These are phyloP conservation scores for Teratosphaeria nubilosa DNA, from an alignment of 2,329 filamentous ascomycete genomes.

Conservation along the genomic window DNA sequence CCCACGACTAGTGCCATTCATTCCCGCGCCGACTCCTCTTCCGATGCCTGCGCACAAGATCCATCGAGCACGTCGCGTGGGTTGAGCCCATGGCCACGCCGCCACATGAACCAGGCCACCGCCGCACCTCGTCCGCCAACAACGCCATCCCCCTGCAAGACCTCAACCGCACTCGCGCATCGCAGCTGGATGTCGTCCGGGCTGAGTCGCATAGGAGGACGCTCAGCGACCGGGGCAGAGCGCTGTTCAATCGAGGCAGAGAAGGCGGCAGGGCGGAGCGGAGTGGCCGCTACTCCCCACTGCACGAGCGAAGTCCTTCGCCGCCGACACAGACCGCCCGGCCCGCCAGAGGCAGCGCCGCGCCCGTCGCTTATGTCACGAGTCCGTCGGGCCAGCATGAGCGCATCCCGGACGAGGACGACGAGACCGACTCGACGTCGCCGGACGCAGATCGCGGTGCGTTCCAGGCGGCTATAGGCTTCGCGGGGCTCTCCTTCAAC, in stretches of 20 bases:
- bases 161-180: constrained; percentile 24
- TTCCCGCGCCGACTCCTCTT: not conserved
- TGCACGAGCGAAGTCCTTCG: constrained; percentile 25
- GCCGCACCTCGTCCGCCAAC: not conserved
- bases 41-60: not conserved
- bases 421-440: constrained; percentile 29
- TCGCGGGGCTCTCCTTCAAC: constrained; percentile 37
- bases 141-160: constrained; percentile 56
- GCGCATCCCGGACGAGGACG: constrained; percentile 24
- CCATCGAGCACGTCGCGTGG: not conserved
- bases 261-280: constrained; percentile 23
- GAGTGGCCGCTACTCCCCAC: constrained; percentile 37
- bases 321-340: not conserved
- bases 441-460: constrained; percentile 36
- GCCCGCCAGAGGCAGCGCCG: constrained; percentile 6
- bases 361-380: constrained; percentile 26
- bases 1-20: not conserved
- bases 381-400: constrained; percentile 25
- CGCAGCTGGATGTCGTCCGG: constrained; percentile 19
- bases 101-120: not conserved
- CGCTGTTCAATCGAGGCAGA: constrained; percentile 30
- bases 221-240: constrained; percentile 40
- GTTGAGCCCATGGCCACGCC: not conserved
- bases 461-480: constrained; percentile 41
- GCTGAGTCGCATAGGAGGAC: constrained; percentile 31